Evolutionary conservation across 192 early-diverging fungal genomes (phyloP).

Genomic region (Entrophospora sp.): DNA sequence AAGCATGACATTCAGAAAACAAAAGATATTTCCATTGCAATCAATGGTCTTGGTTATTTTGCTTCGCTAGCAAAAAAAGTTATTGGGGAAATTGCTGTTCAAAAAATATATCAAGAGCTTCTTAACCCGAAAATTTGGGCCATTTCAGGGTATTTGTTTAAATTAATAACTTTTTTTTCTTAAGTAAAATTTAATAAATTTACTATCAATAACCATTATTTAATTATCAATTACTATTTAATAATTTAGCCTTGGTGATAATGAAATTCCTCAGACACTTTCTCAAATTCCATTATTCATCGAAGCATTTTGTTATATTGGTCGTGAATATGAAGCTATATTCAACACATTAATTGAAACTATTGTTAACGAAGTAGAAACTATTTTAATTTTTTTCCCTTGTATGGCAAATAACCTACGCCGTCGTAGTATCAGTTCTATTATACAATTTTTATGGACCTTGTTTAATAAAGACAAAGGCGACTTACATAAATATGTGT

Average conservation of each 20-base stretch:
- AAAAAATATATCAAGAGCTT: slow-evolving; percentile 34
- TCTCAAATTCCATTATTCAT: slow-evolving; percentile 50
- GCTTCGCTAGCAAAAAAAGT: slow-evolving; percentile 46
- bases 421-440: slow-evolving; percentile 32
- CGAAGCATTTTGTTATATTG: slow-evolving; percentile 51
- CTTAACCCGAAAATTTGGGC: slow-evolving; percentile 41
- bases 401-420: slow-evolving; percentile 39
- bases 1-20: slow-evolving; percentile 22
- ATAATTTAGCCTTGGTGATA: slow-evolving; percentile 34
- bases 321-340: slow-evolving; percentile 34
- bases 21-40: slow-evolving; percentile 51
- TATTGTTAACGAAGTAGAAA: slow-evolving; percentile 32
- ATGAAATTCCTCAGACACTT: slow-evolving; percentile 28
- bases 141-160: slow-evolving; percentile 41
- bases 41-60: slow-evolving; percentile 64
- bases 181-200: not conserved
- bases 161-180: not conserved
- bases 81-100: slow-evolving; percentile 34
- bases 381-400: slow-evolving; percentile 41
- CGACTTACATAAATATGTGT: slow-evolving; percentile 31
- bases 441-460: slow-evolving; percentile 44
- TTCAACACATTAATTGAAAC: slow-evolving; percentile 38
- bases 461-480: slow-evolving; percentile 42
- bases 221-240: not conserved
- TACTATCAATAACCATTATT: too few relatives aligned